phyloP scores from a whole-genome alignment of 2,329 filamentous ascomycete species.

The Fusarium sp. region DNA sequence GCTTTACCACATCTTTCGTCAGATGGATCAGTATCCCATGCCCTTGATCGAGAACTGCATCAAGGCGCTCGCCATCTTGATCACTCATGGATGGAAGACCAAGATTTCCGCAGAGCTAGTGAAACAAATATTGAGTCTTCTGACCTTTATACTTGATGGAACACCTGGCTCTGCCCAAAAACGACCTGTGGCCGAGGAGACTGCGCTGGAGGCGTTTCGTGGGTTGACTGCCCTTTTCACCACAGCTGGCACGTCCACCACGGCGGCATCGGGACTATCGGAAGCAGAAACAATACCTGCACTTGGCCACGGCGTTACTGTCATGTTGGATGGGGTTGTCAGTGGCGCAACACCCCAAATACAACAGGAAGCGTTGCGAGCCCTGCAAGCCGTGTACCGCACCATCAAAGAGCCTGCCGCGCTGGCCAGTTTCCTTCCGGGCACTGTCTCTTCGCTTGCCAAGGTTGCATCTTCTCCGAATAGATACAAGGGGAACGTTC shows the following conservation, averaged over 20 bases:
- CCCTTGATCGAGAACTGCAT: slow-evolving; percentile 77
- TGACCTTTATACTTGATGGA: slow-evolving; percentile 82
- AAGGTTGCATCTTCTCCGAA: slow-evolving; percentile 75
- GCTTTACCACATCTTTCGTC: slow-evolving; percentile 82
- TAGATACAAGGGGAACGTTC: slow-evolving; percentile 63
- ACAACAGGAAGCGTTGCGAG: slow-evolving; percentile 72
- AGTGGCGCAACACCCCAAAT: slow-evolving; percentile 70
- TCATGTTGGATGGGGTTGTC: slow-evolving; percentile 76
- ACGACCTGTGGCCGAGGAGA: slow-evolving; percentile 70
- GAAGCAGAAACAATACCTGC: slow-evolving; percentile 72
- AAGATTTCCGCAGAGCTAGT: slow-evolving; percentile 74
- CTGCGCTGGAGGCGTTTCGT: slow-evolving; percentile 72
- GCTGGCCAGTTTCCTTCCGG: slow-evolving; percentile 85
- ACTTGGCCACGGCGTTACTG: slow-evolving; percentile 81
- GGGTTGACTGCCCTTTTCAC: slow-evolving; percentile 72
- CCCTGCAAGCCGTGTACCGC: slow-evolving; percentile 67
- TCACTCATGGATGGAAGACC: slow-evolving; percentile 79
- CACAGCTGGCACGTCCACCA: slow-evolving; percentile 61
- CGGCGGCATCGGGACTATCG: slow-evolving; percentile 58
- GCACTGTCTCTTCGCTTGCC: slow-evolving; percentile 81
- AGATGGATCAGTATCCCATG: slow-evolving; percentile 74
- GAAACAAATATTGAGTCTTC: slow-evolving; percentile 83
- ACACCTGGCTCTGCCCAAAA: slow-evolving; percentile 62
- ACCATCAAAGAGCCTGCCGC: slow-evolving; percentile 76
- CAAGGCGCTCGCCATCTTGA: slow-evolving; percentile 74